phyloP scores from a whole-genome alignment of 176 grass and related monocot genomes.

The Aegilops sharonensis region DNA sequence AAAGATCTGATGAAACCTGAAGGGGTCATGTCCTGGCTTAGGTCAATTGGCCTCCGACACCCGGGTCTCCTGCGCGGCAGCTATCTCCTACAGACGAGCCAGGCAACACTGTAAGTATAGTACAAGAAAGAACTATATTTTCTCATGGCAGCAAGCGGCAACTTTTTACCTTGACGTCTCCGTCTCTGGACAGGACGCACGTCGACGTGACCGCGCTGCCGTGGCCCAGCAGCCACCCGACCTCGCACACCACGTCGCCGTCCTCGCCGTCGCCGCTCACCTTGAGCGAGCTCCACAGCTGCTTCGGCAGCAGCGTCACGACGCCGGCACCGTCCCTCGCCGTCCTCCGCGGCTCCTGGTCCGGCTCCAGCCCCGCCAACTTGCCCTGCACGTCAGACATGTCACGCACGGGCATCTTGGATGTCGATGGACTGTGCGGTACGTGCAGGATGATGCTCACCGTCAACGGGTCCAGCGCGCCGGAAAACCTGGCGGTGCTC shows the following conservation, averaged over 20 bases:
- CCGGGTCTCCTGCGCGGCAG: slow-evolving; percentile 37
- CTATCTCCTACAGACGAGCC: slow-evolving; percentile 51
- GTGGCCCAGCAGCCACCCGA: slow-evolving; percentile 65
- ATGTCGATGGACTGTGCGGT: no score
- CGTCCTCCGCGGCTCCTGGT: slow-evolving; percentile 28
- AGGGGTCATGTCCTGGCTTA: background rate
- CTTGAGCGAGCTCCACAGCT: slow-evolving; percentile 71
- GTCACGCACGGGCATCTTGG: background rate
- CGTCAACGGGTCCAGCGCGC: slow-evolving; percentile 31
- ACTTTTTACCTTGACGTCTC: slow-evolving; percentile 52
- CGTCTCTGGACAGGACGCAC: slow-evolving; percentile 53
- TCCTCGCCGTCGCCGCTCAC: slow-evolving; percentile 30
- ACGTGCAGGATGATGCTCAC: slow-evolving; percentile 5
- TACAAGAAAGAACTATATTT: background rate
- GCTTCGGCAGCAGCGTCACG: slow-evolving; percentile 64
- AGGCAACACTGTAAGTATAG: background rate
- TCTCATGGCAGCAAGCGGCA: background rate
- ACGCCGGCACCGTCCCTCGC: slow-evolving; percentile 43
- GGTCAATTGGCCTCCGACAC: slow-evolving; percentile 3
- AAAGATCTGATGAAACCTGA: slow-evolving; percentile 27
- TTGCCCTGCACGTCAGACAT: slow-evolving; percentile 38
- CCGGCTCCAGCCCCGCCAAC: slow-evolving; percentile 40
- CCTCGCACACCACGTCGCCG: slow-evolving; percentile 59
- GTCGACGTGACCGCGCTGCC: slow-evolving; percentile 67
- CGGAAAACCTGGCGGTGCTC: slow-evolving; percentile 43